Evolutionary conservation across 176 grass and related monocot species (phyloP), one percentile per base, ranked within the genome.

Genomic region (Cenchrus fungigraminus): DNA sequence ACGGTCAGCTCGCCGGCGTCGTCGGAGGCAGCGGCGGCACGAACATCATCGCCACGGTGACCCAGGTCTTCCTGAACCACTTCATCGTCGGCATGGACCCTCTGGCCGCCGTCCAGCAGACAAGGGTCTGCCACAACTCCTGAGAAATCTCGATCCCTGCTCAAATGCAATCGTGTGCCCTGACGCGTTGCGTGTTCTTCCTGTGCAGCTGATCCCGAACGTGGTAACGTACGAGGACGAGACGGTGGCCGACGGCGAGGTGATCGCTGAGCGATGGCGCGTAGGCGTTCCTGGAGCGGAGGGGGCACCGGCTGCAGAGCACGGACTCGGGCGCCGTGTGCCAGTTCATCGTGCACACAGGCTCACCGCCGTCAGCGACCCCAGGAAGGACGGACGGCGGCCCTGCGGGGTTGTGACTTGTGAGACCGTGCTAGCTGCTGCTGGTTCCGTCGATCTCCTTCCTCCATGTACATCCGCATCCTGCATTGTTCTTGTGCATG

Each of bases 361-460:
- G 83, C 89, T 98, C 53, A 98, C 88, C 17, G 96, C 96, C 29
- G 91, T 98, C 63, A 98, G 96, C 69, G 96, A 98, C 77, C 93
- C 89, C 4, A 87, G 96, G 77, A 98, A 98, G 79, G 96, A 85
- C 55, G 96, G 96, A 25, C 25, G 25, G 25, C 50, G 69, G 65
- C 16, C 96, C 96, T 12, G 91, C 93, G 0, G 86, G 91, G 34
- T 12, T 95, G 82, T 98, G 87, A 73, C 25, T 25, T 25, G 25
- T 25, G 25, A 25, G 42, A 3, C 61, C 3, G n/a, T 45, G 44
- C 19, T 17, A 43, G 62, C 70, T 34, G 44, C 49, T 56, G 63
- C 0, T 22, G 29, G 3, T 13, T 40, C 60, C 9, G 34, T 40
- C 16, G 34, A 15, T 64, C 46, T 54, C 62, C 29, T 29, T 25